Evolutionary conservation across 345 rosid genomes (phyloP).

Genomic region (Ceriops tagal): DNA sequence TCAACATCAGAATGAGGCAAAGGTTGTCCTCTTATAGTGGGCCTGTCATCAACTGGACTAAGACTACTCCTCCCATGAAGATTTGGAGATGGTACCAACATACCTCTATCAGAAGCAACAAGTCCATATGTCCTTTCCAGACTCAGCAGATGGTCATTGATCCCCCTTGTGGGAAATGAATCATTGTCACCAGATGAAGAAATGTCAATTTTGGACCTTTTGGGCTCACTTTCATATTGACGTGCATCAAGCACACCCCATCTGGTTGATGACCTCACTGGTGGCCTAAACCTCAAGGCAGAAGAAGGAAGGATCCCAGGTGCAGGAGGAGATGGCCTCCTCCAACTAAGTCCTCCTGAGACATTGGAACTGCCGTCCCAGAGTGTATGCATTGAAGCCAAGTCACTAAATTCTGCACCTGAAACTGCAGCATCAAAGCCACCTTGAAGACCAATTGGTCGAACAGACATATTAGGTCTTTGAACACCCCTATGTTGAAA

Average conservation of each 20-base stretch:
- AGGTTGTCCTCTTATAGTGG: slow-evolving; percentile 29
- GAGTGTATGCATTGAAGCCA: slow-evolving; percentile 24
- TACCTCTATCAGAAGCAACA: slow-evolving; percentile 41
- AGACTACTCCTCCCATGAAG: slow-evolving; percentile 34
- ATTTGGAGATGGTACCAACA: slow-evolving; percentile 30
- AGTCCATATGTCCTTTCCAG: slow-evolving; percentile 30
- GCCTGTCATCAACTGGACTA: slow-evolving; percentile 45
- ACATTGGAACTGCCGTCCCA: slow-evolving; percentile 35
- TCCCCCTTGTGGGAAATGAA: slow-evolving; percentile 46
- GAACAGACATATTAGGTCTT: slow-evolving; percentile 35
- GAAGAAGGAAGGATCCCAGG: slow-evolving; percentile 54
- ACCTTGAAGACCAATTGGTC: slow-evolving; percentile 50
- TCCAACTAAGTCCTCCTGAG: slow-evolving; percentile 46
- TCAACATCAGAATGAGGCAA: slow-evolving; percentile 43
- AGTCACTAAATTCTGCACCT: slow-evolving; percentile 52
- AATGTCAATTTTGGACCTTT: slow-evolving; percentile 65
- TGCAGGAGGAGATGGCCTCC: slow-evolving; percentile 62
- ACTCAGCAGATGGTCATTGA: slow-evolving; percentile 44
- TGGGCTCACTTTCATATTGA: slow-evolving; percentile 59
- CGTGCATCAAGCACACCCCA: slow-evolving; percentile 70
- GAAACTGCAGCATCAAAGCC: slow-evolving; percentile 44
- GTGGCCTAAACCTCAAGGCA: slow-evolving; percentile 48
- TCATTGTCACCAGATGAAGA: slow-evolving; percentile 39
- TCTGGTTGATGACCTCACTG: slow-evolving; percentile 51
- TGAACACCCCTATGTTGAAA: slow-evolving; percentile 35